Conservation (phyloP, 306 rosid species). For the Oxytropis ochrocephala region DNA sequence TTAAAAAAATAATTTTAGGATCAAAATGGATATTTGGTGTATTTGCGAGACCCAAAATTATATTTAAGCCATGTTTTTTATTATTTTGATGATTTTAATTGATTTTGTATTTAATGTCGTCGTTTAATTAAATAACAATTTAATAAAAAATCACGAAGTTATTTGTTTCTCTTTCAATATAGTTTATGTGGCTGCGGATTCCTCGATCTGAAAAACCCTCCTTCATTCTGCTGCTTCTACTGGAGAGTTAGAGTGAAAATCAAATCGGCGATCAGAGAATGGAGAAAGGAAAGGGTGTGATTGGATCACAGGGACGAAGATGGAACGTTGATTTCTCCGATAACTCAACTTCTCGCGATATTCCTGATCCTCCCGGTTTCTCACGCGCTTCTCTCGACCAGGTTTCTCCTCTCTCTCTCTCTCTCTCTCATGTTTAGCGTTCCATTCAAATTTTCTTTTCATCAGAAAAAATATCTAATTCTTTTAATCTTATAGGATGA, state of each 20-base stretch:
- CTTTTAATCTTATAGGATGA: conserved; percentile 48
- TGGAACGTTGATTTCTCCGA: conserved; percentile 90
- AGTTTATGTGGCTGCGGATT: too few species aligned
- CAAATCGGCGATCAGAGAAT: neutral
- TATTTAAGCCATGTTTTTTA: too few species aligned
- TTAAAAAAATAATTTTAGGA: too few species aligned
- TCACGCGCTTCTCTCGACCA: conserved; percentile 84
- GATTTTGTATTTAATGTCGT: too few species aligned
- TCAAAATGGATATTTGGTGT: too few species aligned
- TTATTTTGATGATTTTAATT: too few species aligned
- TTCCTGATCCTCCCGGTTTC: conserved; percentile 91
- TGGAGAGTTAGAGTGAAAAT: neutral
- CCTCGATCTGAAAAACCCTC: neutral
- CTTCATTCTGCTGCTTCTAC: neutral
- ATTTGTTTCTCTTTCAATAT: too few species aligned
- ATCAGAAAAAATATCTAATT: neutral
- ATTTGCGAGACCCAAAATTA: too few species aligned
- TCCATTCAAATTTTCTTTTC: neutral
- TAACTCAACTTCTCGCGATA: conserved; percentile 64
- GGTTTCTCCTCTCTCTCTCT: conserved; percentile 16
- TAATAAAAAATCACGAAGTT: too few species aligned
- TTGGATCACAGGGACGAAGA: conserved; percentile 58
- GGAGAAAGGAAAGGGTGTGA: conserved; percentile 85
- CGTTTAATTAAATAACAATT: too few species aligned
- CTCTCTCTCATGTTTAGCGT: too few species aligned